A percentile compares a stretch with the other conserved stretches of the same genome.
phyloP scores from a whole-genome alignment of 176 grass and related monocot species.

The Raddia distichophylla region DNA sequence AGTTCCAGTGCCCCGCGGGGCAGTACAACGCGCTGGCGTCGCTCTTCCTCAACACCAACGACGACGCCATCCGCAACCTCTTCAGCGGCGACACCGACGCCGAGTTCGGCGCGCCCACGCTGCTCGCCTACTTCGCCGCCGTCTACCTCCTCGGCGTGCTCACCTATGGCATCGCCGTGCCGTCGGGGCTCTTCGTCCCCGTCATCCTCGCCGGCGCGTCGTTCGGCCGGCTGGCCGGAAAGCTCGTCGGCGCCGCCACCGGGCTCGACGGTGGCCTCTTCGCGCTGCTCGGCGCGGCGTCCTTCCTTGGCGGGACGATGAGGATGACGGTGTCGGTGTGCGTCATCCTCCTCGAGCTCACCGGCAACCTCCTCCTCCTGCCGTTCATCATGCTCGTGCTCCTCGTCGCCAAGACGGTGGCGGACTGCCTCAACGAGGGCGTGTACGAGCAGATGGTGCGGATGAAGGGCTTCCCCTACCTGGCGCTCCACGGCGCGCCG shows the following conservation, averaged over 20 bases:
- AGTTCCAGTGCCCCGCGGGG: slow-evolving; percentile 54
- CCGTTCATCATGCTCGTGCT: slow-evolving; percentile 77
- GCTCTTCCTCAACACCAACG: slow-evolving; percentile 78
- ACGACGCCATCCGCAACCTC: slow-evolving; percentile 77
- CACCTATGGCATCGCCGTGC: slow-evolving; percentile 71
- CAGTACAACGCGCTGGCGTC: slow-evolving; percentile 76
- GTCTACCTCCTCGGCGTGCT: slow-evolving; percentile 52
- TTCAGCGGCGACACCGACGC: slow-evolving; percentile 49
- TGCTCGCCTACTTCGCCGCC: slow-evolving; percentile 52
- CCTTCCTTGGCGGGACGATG: slow-evolving; percentile 74
- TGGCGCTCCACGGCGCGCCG: slow-evolving; percentile 54
- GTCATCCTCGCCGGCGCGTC: slow-evolving; percentile 56
- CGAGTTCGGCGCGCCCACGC: slow-evolving; percentile 56
- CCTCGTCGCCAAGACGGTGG: slow-evolving; percentile 68
- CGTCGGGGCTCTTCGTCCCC: slow-evolving; percentile 71
- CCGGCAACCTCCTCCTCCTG: slow-evolving; percentile 64
- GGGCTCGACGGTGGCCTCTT: slow-evolving; percentile 60
- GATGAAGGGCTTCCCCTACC: slow-evolving; percentile 72
- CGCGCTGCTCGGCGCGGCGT: slow-evolving; percentile 55
- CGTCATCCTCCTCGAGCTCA: slow-evolving; percentile 79
- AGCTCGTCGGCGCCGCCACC: slow-evolving; percentile 30
- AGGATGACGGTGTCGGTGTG: slow-evolving; percentile 81
- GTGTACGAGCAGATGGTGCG: slow-evolving; percentile 74
- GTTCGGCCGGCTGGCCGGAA: slow-evolving; percentile 52
- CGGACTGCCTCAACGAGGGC: slow-evolving; percentile 76